These are phyloP conservation scores for Truncatella angustata DNA, from an alignment of 2,329 filamentous ascomycete genomes.

Conservation along the genomic window DNA sequence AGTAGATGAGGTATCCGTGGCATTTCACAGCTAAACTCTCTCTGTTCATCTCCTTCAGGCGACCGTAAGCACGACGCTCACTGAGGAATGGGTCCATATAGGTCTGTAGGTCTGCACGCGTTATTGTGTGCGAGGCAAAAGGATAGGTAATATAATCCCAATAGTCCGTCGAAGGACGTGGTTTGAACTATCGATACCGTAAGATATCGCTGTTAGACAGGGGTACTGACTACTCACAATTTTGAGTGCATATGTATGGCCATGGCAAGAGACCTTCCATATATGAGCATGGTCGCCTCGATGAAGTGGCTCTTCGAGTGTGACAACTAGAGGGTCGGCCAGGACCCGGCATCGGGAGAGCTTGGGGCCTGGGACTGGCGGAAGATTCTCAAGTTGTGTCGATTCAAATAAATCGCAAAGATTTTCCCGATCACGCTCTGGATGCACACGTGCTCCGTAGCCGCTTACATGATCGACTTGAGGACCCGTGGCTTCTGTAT, in stretches of 20 bases:
- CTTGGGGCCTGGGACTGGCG: not conserved
- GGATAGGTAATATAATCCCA: no score
- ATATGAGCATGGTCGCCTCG: not conserved
- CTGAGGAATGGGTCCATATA: constrained; percentile 1
- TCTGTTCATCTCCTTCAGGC: not conserved
- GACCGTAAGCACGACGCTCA: constrained; percentile 2
- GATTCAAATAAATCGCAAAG: no score
- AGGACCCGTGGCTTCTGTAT: no score
- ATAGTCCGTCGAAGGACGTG: not conserved
- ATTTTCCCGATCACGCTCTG: no score
- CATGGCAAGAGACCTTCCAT: constrained; percentile 4
- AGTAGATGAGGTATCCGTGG: constrained; percentile 1
- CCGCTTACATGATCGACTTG: no score
- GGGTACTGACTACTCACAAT: not conserved
- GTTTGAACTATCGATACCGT: not conserved
- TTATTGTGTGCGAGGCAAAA: not conserved
- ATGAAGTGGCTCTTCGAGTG: not conserved
- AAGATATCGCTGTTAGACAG: not conserved
- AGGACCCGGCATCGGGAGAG: not conserved
- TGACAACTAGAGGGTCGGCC: constrained; percentile 1
- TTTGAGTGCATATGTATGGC: constrained; percentile 1
- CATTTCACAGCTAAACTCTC: not conserved
- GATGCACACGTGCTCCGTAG: no score
- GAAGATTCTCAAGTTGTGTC: not conserved
- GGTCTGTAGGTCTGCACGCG: not conserved